Percentiles rank a stretch among this genome's conserved stretches.
phyloP scores from a whole-genome alignment of 768 basidiomycete genomes.

The Sarcomyxa edulis region DNA sequence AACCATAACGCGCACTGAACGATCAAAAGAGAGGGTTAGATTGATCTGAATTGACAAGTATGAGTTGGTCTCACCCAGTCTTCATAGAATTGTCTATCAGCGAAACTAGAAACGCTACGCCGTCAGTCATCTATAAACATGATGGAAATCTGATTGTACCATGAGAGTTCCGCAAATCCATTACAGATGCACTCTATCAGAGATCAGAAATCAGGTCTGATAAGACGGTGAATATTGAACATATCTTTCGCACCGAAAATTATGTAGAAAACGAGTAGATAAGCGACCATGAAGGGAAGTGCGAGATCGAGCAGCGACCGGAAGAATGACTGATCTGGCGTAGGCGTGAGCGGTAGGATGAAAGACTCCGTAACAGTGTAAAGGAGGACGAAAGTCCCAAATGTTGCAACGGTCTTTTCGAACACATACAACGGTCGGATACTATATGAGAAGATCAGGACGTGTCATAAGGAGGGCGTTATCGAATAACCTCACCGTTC shows the following conservation, averaged over 20 bases:
- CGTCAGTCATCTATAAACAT: background rate
- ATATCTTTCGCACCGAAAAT: conserved; percentile 60
- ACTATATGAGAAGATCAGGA: conserved; percentile 23
- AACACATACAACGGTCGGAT: conserved; percentile 80
- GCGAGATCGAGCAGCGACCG: conserved; percentile 81
- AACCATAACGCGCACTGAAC: too few species aligned
- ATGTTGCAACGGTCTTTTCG: conserved; percentile 82
- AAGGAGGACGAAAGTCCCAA: conserved; percentile 93
- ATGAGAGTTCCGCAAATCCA: conserved; percentile 88
- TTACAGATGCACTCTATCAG: conserved; percentile 92
- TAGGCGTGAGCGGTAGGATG: conserved; percentile 80
- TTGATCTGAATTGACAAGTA: too few species aligned
- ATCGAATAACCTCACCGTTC: conserved; percentile 54
- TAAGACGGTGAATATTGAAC: background rate
- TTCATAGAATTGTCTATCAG: conserved; percentile 96
- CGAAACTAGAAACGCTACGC: conserved; percentile 53
- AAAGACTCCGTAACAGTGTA: conserved; percentile 92
- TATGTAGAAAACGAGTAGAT: conserved; percentile 81
- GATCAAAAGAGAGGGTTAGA: too few species aligned
- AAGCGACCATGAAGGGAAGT: conserved; percentile 90
- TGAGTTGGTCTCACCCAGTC: conserved; percentile 85
- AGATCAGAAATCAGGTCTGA: conserved; percentile 3
- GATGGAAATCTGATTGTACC: conserved; percentile 39
- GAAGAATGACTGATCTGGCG: conserved; percentile 63
- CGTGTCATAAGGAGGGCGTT: background rate